Percentiles rank a stretch among this genome's conserved stretches.
Evolutionary conservation across 179 eudicot species (phyloP).

Genomic region (Corrigiola litoralis): DNA sequence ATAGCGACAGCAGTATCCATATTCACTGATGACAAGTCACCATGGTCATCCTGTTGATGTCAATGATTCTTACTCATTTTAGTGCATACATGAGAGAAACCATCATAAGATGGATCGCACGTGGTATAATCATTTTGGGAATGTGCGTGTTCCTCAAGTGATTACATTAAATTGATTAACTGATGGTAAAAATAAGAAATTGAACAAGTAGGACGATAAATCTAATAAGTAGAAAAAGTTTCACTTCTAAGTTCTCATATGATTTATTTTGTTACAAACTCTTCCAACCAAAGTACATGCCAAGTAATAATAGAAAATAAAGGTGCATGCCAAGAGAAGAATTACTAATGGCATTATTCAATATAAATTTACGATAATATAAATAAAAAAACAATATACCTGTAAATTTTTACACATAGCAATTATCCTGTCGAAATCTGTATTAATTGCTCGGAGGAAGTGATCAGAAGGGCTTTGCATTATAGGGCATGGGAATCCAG

Average conservation of each 20-base stretch:
- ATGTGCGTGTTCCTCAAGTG: not conserved
- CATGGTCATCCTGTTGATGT: constrained; percentile 80
- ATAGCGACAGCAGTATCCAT: constrained; percentile 99
- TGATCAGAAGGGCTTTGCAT: constrained; percentile 99
- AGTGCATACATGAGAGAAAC: not conserved
- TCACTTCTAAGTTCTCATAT: not conserved
- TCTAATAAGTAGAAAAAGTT: not conserved
- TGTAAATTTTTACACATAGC: constrained; percentile 98
- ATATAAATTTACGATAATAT: not conserved
- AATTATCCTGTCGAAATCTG: constrained; percentile 96
- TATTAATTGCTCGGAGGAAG: constrained; percentile 93
- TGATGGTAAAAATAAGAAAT: not conserved
- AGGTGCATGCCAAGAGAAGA: too few relatives aligned
- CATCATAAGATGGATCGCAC: too few relatives aligned
- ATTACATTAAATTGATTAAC: too few relatives aligned
- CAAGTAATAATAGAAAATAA: too few relatives aligned
- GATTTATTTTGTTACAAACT: not conserved
- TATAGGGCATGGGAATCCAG: constrained; percentile 99
- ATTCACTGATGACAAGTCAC: constrained; percentile 91
- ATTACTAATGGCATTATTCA: too few relatives aligned
- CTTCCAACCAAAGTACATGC: too few relatives aligned
- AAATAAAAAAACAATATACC: constrained; percentile 37
- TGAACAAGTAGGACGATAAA: not conserved
- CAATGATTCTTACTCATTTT: constrained; percentile 5
- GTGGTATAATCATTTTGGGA: too few relatives aligned